phyloP scores from a whole-genome alignment of 2,329 filamentous ascomycete genomes.

The Davidsoniella virescens region DNA sequence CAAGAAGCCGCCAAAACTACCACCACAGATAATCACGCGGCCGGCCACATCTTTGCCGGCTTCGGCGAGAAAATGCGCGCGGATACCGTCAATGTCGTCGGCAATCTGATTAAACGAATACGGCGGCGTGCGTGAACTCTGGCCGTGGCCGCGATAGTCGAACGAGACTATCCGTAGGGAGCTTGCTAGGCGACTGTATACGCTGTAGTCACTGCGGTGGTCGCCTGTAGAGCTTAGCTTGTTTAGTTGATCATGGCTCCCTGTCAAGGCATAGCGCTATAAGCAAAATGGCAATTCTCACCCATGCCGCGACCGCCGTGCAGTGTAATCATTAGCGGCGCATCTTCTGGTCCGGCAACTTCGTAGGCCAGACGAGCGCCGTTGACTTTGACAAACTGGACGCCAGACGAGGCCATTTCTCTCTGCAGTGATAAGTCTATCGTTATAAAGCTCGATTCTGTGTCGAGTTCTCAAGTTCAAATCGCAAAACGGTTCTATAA shows the following conservation, averaged over 20 bases:
- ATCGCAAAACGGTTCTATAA: too few relatives aligned
- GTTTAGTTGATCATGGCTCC: not conserved
- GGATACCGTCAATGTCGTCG: slow-evolving; percentile 22
- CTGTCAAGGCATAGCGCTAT: too few relatives aligned
- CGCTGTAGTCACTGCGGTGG: slow-evolving; percentile 21
- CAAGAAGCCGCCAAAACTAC: slow-evolving; percentile 25
- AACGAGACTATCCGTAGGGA: slow-evolving; percentile 22
- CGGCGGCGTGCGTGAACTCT: slow-evolving; percentile 21
- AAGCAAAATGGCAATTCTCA: slow-evolving; percentile 9
- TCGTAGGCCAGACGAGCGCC: slow-evolving; percentile 21
- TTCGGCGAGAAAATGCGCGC: slow-evolving; percentile 18
- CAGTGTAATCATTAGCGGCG: slow-evolving; percentile 22
- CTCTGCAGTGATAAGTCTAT: too few relatives aligned
- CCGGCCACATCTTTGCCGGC: not conserved
- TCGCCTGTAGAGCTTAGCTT: slow-evolving; percentile 16
- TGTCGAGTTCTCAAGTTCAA: too few relatives aligned
- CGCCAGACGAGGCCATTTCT: too few relatives aligned
- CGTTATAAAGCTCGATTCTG: too few relatives aligned
- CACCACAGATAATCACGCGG: slow-evolving; percentile 22
- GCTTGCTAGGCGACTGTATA: slow-evolving; percentile 19
- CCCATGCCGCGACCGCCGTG: slow-evolving; percentile 24
- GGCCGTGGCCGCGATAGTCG: slow-evolving; percentile 23
- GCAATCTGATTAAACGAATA: slow-evolving; percentile 24
- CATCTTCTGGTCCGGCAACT: slow-evolving; percentile 18
- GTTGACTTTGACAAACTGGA: slow-evolving; percentile 20